A percentile compares a stretch with the other conserved stretches of the same genome.
Evolutionary conservation across 164 flowering plant species (phyloP).

Genomic region (Stephania yunnanensis): DNA sequence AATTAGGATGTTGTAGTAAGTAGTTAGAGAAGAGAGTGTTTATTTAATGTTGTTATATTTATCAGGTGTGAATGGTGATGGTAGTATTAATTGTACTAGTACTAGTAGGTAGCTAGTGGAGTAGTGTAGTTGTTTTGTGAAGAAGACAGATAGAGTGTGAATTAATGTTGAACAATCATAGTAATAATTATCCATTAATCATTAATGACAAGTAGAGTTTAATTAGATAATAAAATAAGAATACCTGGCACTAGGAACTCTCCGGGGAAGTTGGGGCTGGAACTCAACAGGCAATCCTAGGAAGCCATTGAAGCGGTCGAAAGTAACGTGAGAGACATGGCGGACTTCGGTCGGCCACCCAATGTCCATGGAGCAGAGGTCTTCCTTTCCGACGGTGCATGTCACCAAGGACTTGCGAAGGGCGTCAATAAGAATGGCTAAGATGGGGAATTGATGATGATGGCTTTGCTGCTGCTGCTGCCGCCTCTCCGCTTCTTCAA

Average conservation of each 20-base stretch:
- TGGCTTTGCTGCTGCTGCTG: conserved; percentile 1
- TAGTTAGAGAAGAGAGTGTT: no score
- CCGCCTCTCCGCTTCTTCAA: conserved; percentile 18
- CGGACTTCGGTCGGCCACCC: conserved; percentile 72
- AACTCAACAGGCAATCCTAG: conserved; percentile 84
- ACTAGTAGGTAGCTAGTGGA: no score
- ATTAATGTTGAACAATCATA: no score
- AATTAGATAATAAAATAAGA: no score
- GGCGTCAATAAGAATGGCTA: conserved; percentile 53
- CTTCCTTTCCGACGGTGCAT: conserved; percentile 67
- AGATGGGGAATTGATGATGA: conserved; percentile 34
- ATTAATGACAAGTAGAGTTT: no score
- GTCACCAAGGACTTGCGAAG: conserved; percentile 76
- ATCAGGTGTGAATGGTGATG: no score
- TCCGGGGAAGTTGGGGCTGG: conserved; percentile 59
- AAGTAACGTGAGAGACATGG: conserved; percentile 87
- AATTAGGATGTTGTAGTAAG: no score
- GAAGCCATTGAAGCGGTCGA: conserved; percentile 87
- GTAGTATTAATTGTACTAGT: no score
- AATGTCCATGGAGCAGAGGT: conserved; percentile 55
- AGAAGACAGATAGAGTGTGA: no score
- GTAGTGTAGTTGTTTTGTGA: no score
- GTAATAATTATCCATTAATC: no score
- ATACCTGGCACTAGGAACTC: conserved; percentile 90
- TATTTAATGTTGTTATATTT: no score